Evolutionary conservation across 768 basidiomycete genomes (phyloP), one percentile per base, ranked within the genome.

Genomic region (Obba rivulosa): DNA sequence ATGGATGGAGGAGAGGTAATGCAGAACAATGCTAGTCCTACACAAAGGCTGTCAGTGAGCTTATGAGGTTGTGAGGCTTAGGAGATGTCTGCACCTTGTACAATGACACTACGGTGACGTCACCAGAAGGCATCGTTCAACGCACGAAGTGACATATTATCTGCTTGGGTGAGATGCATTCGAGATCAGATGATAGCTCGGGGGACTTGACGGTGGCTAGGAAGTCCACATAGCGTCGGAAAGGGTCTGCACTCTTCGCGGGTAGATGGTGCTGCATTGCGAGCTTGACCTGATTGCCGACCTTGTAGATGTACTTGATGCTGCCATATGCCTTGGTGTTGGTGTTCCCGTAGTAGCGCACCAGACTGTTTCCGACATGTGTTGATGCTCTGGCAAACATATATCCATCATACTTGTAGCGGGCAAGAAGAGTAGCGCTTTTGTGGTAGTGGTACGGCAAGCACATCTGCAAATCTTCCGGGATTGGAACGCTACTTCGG

Each of bases 261-360:
- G 23, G n/a, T 2, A 45, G 34, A 13, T 46, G 50, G 11, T 24
- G 18, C 23, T 46, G 50, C 4, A 51, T 40, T 2, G 45, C 50
- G 11, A 51, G 31, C 18, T 34, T 35, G 23, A 41, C 31, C 8
- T 7, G 3, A 14, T 10, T 21, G 21, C 16, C 31, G n/a, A 22
- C 10, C 17, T 34, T 38, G 39, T 34, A 46, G 24, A 46, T 46
- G 22, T 46, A 43, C 50, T 51, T 42, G 50, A 46, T 46, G 43
- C 49, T 40, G 20, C 49, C 49, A 11, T 14, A 37, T n/a, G 34
- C 17, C n/a, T n/a, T n/a, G n/a, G n/a, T 22, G 31, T 24, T 17
- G 14, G 24, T 22, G 4, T 43, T 22, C 11, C 17, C 23, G 18
- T 37, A 31, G 43, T 39, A 50, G 10, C n/a, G 17, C 2, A 50